phyloP scores from a whole-genome alignment of 352 stramenopile genomes.

The Saprolegnia diclina region DNA sequence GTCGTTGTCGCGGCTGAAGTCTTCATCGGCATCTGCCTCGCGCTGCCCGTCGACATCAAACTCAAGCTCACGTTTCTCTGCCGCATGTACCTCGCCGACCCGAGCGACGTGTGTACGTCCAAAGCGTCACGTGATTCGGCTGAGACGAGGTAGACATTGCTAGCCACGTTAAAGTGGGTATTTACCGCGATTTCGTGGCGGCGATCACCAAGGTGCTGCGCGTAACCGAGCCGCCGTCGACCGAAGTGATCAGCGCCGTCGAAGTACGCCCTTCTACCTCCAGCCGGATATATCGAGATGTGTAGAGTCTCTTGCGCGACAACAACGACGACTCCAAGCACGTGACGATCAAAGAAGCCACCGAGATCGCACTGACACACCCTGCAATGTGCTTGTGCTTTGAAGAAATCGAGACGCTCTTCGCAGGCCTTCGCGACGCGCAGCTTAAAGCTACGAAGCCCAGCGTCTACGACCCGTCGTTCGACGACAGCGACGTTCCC shows the following conservation, averaged over 20 bases:
- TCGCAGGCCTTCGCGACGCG: slow-evolving; percentile 6
- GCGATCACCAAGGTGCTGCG: slow-evolving; percentile 9
- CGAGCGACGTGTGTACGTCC: not conserved
- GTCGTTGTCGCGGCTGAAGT: slow-evolving; percentile 7
- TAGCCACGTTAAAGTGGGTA: not conserved
- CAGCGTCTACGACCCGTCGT: not conserved
- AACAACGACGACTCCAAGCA: slow-evolving; percentile 16
- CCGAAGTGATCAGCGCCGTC: slow-evolving; percentile 10
- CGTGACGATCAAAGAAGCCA: slow-evolving; percentile 23
- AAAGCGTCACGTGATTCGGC: not conserved
- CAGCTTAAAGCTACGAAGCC: not conserved
- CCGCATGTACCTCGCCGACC: slow-evolving; percentile 18
- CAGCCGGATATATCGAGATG: not conserved
- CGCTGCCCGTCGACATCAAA: slow-evolving; percentile 23
- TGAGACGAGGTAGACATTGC: not conserved
- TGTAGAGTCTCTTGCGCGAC: not conserved
- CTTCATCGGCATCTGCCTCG: slow-evolving; percentile 14
- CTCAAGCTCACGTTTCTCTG: slow-evolving; percentile 19
- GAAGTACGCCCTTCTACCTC: not conserved
- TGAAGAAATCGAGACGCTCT: slow-evolving; percentile 7
- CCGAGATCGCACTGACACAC: slow-evolving; percentile 13
- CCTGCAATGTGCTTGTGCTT: slow-evolving; percentile 9
- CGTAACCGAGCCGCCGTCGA: slow-evolving; percentile 14
- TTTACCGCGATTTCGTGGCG: slow-evolving; percentile 13
- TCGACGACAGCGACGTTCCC: not conserved